Evolutionary conservation across 2,329 filamentous ascomycete species (phyloP).

Genomic region (Rasamsonia emersonii): DNA sequence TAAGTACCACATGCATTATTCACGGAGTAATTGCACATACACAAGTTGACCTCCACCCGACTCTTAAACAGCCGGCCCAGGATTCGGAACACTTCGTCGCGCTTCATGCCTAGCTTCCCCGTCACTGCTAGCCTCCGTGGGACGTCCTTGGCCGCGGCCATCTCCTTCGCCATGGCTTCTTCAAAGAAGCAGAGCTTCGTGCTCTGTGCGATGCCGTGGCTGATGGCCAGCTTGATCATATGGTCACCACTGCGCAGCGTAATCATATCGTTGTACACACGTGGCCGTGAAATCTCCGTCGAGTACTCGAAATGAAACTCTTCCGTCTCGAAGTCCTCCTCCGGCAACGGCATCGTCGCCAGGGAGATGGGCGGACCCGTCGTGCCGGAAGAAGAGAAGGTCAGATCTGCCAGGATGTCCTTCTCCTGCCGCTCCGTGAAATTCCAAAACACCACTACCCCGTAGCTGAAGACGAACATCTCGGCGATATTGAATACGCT

Average conservation of each 20-base stretch:
- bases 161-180: slow-evolving; percentile 88
- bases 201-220: slow-evolving; percentile 93
- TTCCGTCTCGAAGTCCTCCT: slow-evolving; percentile 92
- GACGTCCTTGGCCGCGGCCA: slow-evolving; percentile 86
- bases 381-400: slow-evolving; percentile 56
- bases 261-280: slow-evolving; percentile 99
- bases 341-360: slow-evolving; percentile 68
- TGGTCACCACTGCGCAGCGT: slow-evolving; percentile 89
- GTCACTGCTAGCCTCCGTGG: slow-evolving; percentile 83
- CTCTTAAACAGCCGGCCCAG: slow-evolving; percentile 86
- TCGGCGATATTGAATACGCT: slow-evolving; percentile 77
- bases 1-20: not conserved
- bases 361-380: slow-evolving; percentile 47
- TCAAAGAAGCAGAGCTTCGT: slow-evolving; percentile 96
- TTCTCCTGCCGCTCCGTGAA: slow-evolving; percentile 95
- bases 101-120: slow-evolving; percentile 81
- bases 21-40: slow-evolving; percentile 47
- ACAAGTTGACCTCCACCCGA: slow-evolving; percentile 93
- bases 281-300: slow-evolving; percentile 69
- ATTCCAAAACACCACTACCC: slow-evolving; percentile 98
- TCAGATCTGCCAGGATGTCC: slow-evolving; percentile 87
- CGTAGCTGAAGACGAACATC: slow-evolving; percentile 95
- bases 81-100: slow-evolving; percentile 86
- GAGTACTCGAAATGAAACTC: slow-evolving; percentile 99
- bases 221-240: slow-evolving; percentile 98